A percentile compares a stretch with the other conserved stretches of the same genome.
phyloP scores from a whole-genome alignment of 805 yeast genomes.

The Citeromyces nyonsensis region DNA sequence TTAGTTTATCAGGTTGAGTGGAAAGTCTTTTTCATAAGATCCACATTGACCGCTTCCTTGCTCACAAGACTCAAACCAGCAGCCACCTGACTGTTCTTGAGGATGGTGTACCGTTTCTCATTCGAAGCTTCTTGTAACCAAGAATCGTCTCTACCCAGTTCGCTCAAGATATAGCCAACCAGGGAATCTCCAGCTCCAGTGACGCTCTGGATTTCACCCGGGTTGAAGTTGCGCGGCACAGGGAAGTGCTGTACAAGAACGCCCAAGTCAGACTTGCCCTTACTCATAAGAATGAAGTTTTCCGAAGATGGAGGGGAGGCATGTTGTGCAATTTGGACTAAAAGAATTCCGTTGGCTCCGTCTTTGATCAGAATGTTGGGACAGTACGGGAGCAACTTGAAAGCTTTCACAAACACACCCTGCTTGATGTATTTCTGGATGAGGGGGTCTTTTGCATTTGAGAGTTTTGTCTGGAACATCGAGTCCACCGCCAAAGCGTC shows the following conservation, averaged over 20 bases:
- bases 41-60: too few relatives aligned
- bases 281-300: conserved; percentile 7
- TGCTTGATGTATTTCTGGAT: conserved; percentile 12
- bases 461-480: conserved; percentile 3
- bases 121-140: neutral
- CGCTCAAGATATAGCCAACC: conserved; percentile 44
- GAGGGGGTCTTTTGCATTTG: conserved; percentile 10
- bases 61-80: too few relatives aligned
- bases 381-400: conserved; percentile 60
- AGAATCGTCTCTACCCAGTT: conserved; percentile 11
- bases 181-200: conserved; percentile 87
- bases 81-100: too few relatives aligned
- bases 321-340: conserved; percentile 20
- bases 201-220: conserved; percentile 35
- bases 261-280: conserved; percentile 22
- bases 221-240: conserved; percentile 17
- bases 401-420: conserved; percentile 51
- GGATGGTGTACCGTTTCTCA: too few relatives aligned
- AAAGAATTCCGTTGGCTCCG: conserved; percentile 48
- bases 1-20: too few relatives aligned
- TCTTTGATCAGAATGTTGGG: conserved; percentile 54
- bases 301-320: conserved; percentile 2
- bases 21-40: too few relatives aligned
- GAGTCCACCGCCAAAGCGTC: conserved; percentile 40
- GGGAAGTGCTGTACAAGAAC: conserved; percentile 51